Percentiles rank a stretch among this genome's conserved stretches.
These are phyloP conservation scores for Cryptococcus jaspeensis DNA, from an alignment of 1,284 basidiomycete genomes.

Conservation along the genomic window DNA sequence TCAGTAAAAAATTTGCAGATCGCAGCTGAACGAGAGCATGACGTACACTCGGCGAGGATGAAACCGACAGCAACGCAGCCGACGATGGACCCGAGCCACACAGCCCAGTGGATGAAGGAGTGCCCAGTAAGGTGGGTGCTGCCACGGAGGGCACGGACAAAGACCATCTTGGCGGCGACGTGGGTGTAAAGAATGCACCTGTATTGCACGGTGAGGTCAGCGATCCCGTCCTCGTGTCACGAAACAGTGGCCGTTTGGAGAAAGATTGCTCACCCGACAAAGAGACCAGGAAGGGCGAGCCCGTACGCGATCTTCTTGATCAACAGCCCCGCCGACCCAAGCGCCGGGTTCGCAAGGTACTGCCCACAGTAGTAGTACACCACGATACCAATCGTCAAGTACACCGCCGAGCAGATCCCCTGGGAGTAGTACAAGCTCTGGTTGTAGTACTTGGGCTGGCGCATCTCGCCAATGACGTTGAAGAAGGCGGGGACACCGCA, in stretches of 20 bases:
- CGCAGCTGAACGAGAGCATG: no score
- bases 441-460: conserved; percentile 33
- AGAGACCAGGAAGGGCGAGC: conserved; percentile 46
- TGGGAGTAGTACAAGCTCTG: conserved; percentile 22
- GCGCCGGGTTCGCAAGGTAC: conserved; percentile 36
- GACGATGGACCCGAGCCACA: conserved; percentile 2
- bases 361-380: conserved; percentile 46
- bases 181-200: conserved; percentile 19
- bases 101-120: conserved; percentile 31
- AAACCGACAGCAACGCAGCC: conserved; percentile 11
- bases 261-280: conserved; percentile 15
- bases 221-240: no score
- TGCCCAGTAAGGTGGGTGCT: conserved; percentile 56
- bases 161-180: conserved; percentile 36
- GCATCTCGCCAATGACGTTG: conserved; percentile 51
- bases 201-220: no score
- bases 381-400: conserved; percentile 40
- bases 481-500: conserved; percentile 41
- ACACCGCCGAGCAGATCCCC: conserved; percentile 39
- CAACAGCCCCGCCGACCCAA: conserved; percentile 44
- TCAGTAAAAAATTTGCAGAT: no score
- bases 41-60: conserved; percentile 35
- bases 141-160: conserved; percentile 42
- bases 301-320: conserved; percentile 51
- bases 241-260: no score